These are phyloP conservation scores for Ormosia emarginata DNA, from an alignment of 306 rosid species.

Conservation along the genomic window DNA sequence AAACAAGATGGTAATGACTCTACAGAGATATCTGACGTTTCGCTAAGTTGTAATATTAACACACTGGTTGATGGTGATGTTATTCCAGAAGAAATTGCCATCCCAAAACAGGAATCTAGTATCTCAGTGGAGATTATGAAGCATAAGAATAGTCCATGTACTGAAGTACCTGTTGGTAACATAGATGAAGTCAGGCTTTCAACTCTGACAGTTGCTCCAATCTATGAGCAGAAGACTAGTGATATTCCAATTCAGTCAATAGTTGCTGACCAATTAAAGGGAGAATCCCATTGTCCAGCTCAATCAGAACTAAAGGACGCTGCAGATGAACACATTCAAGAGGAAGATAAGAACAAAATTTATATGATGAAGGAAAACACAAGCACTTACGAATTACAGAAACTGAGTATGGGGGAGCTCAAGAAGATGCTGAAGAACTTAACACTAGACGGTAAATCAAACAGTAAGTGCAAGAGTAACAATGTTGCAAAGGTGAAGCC, in stretches of 20 bases:
- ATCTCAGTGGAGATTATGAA: neutral
- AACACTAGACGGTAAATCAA: neutral
- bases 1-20: neutral
- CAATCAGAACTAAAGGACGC: conserved; percentile 4
- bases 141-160: too few species aligned
- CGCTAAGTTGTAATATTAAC: neutral
- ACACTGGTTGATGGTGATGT: neutral
- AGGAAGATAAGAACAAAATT: neutral
- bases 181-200: too few species aligned
- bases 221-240: neutral
- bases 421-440: conserved; percentile 39
- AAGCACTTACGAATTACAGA: neutral
- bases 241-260: conserved; percentile 13
- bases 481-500: conserved; percentile 17
- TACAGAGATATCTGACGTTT: neutral
- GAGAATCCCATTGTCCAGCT: conserved; percentile 45
- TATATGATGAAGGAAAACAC: conserved; percentile 26
- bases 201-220: neutral
- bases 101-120: neutral
- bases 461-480: neutral
- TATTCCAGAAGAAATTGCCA: neutral
- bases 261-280: conserved; percentile 14
- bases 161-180: too few species aligned
- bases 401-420: conserved; percentile 48
- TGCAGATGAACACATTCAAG: neutral